A percentile compares a stretch with the other conserved stretches of the same genome.
Evolutionary conservation across 495 filamentous ascomycete genomes (phyloP).

Genomic region (Glutinoglossum americanum): DNA sequence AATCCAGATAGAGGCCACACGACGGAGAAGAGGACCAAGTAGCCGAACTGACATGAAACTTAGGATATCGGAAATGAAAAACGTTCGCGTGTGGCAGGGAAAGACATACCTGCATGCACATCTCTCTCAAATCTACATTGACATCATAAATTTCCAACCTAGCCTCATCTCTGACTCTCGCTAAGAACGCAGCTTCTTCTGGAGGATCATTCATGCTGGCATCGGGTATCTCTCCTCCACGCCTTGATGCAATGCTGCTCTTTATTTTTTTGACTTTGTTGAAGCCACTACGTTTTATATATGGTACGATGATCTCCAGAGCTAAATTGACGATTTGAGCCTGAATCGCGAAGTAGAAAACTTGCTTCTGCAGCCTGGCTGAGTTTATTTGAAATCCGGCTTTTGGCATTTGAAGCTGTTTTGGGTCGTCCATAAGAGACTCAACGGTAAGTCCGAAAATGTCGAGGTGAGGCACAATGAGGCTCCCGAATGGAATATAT

Average conservation of each 20-base stretch:
- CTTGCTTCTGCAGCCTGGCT: slow-evolving; percentile 64
- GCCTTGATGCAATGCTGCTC: slow-evolving; percentile 29
- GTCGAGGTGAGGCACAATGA: slow-evolving; percentile 78
- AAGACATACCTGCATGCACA: slow-evolving; percentile 61
- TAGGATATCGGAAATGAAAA: neutral
- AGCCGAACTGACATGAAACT: slow-evolving; percentile 31
- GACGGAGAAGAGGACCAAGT: slow-evolving; percentile 81
- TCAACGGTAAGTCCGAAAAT: slow-evolving; percentile 60
- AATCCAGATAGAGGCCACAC: slow-evolving; percentile 77
- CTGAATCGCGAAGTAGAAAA: slow-evolving; percentile 93
- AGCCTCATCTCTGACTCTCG: slow-evolving; percentile 68
- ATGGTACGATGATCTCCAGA: slow-evolving; percentile 72
- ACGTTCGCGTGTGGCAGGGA: too few species aligned
- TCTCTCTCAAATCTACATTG: slow-evolving; percentile 71
- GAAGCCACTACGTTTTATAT: slow-evolving; percentile 51
- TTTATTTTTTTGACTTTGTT: slow-evolving; percentile 55
- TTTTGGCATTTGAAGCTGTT: slow-evolving; percentile 36
- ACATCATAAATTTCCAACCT: slow-evolving; percentile 74
- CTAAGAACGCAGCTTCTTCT: slow-evolving; percentile 58
- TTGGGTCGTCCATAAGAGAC: slow-evolving; percentile 50
- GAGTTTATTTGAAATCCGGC: slow-evolving; percentile 65
- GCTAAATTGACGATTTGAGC: slow-evolving; percentile 78
- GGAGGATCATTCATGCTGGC: slow-evolving; percentile 31
- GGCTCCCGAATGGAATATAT: slow-evolving; percentile 79
- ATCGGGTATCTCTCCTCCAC: slow-evolving; percentile 16